Base-by-base conservation (phyloP, 805 yeast species). In the Grigorovia humatica region DNA sequence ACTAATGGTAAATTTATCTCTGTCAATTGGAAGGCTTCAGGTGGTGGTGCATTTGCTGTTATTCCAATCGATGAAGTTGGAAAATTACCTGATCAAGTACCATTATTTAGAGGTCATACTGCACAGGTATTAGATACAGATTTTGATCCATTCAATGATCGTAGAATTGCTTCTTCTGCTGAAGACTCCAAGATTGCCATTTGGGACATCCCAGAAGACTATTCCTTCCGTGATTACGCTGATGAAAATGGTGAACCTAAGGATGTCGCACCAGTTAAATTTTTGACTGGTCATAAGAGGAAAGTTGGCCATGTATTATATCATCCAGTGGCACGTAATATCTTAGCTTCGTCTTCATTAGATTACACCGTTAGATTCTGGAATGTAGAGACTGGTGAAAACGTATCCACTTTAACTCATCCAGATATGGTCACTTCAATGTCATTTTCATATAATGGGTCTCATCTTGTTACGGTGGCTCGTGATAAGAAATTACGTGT, bases 1-100 rank as follows among this genome's bases (percentile, higher is more conserved):
- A 79, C 86, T 57, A 93, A 93, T 66, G 91, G 96, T 42, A 83
- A 85, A 66, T 93, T 80, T 62, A 69, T 93, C 44, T 77, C 96
- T 0, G 84, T 89, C 57, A 89, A 88, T 67, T 89, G 96, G 96
- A 88, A 87, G 53, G 76, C 96, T 35, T 84, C 95, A 11, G 98
- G 98, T 43, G 98, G 98, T 56, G 99, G 99, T 50, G 95, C 98
- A 0, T 90, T 93, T 73, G 96, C 96, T 1, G 86, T 95, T 12
- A 81, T 93, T 54, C 99, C 99, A 1, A 72, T 88, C 27, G 66
- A 67, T 9, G 96, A 91, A 67, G 83, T 80, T 18, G 98, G 99
- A 9, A 93, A 90, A 65, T 82, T 90, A 8, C 97, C 96, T 4
- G 99, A 93, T 60, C 80, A 83, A 54, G 90, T 89, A 48, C 93